Evolutionary conservation across 2,329 filamentous ascomycete species (phyloP).

Genomic region (Camptophora hylomeconis): DNA sequence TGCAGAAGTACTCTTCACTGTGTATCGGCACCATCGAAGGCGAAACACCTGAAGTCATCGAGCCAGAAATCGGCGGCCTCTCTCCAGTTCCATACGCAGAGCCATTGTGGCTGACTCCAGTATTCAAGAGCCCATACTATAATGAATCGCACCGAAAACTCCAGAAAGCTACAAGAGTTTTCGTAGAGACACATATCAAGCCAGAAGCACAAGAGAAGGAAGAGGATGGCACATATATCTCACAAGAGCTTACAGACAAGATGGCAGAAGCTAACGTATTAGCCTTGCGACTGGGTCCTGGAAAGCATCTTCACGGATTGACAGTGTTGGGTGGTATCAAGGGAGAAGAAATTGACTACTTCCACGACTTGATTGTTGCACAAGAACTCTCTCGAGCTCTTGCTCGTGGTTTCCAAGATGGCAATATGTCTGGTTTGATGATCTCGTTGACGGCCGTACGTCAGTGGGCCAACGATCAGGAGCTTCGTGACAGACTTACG

Average conservation of each 20-base stretch:
- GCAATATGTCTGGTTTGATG: conserved; percentile 54
- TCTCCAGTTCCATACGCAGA: conserved; percentile 73
- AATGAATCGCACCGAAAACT: conserved; percentile 50
- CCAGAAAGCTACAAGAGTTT: conserved; percentile 54
- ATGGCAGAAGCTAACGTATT: conserved; percentile 57
- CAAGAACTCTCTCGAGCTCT: conserved; percentile 60
- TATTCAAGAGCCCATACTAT: conserved; percentile 64
- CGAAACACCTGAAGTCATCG: conserved; percentile 63
- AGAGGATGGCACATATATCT: conserved; percentile 49
- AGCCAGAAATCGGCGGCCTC: conserved; percentile 56
- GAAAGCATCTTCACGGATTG: conserved; percentile 51
- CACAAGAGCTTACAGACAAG: conserved; percentile 47
- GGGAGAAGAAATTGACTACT: conserved; percentile 61
- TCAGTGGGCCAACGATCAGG: conserved; percentile 50
- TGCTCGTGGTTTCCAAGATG: conserved; percentile 71
- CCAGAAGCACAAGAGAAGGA: conserved; percentile 58
- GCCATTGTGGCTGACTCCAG: conserved; percentile 65
- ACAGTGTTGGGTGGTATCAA: conserved; percentile 53
- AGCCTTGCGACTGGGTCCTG: conserved; percentile 54
- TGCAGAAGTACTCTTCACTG: conserved; percentile 63
- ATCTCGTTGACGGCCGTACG: conserved; percentile 54
- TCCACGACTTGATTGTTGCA: conserved; percentile 57
- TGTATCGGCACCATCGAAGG: conserved; percentile 62
- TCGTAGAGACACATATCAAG: conserved; percentile 50
- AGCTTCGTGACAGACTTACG: conserved; percentile 52